A percentile compares a stretch with the other conserved stretches of the same genome.
Conservation (phyloP, 108 stramenopile genomes). For the Cyclotella kingstonii region DNA sequence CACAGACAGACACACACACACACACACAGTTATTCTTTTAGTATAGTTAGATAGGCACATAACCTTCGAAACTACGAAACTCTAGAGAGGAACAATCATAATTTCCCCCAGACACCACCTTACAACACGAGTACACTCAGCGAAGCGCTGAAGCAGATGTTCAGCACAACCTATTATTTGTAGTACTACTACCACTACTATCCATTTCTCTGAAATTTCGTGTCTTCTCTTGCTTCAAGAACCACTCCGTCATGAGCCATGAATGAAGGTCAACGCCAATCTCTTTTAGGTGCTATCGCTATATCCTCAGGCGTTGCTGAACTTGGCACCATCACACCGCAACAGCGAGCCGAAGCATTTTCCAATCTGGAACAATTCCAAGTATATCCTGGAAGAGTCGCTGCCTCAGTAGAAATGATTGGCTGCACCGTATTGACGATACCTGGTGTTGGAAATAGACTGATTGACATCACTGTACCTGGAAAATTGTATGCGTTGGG, state of each 20-base stretch:
- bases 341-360: slow-evolving; percentile 69
- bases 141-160: no score
- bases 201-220: background rate
- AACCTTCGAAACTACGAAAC: no score
- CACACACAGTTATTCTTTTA: no score
- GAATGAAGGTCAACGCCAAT: slow-evolving; percentile 58
- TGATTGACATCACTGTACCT: slow-evolving; percentile 61
- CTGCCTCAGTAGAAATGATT: slow-evolving; percentile 53
- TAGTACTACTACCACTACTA: background rate
- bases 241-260: slow-evolving; percentile 20
- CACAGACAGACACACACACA: no score
- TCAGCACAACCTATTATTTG: no score
- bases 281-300: slow-evolving; percentile 72
- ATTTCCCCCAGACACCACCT: no score
- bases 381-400: slow-evolving; percentile 62
- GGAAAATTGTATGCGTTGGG: slow-evolving; percentile 79
- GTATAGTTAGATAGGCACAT: no score
- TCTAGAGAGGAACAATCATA: no score
- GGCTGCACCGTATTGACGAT: slow-evolving; percentile 21
- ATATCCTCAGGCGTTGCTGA: slow-evolving; percentile 59
- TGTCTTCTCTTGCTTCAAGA: background rate
- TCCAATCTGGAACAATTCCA: slow-evolving; percentile 71
- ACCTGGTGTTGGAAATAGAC: slow-evolving; percentile 19
- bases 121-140: no score
- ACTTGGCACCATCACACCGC: slow-evolving; percentile 37